Conservation (phyloP, 352 stramenopile genomes). For the Bremia lactucae region DNA sequence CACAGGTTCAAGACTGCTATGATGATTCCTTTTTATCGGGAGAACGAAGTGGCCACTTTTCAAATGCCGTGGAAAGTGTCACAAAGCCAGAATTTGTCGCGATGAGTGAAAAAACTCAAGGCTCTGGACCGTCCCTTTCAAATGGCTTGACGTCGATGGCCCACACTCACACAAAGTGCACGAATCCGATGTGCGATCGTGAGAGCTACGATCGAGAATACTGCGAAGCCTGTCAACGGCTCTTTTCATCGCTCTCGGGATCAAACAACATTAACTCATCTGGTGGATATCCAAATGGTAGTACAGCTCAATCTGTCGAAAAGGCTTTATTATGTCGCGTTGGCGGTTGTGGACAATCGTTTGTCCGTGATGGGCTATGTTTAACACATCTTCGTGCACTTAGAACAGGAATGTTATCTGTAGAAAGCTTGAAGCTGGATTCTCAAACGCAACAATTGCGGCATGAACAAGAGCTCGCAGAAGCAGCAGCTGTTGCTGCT, state of each 20-base stretch:
- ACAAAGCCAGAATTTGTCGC: conserved; percentile 18
- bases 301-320: conserved; percentile 6
- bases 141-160: conserved; percentile 2
- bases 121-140: conserved; percentile 4
- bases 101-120: conserved; percentile 14
- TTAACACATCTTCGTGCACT: conserved; percentile 38
- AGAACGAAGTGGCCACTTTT: conserved; percentile 1
- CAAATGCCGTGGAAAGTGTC: conserved; percentile 15
- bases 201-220: conserved; percentile 46
- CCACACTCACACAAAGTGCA: conserved; percentile 23
- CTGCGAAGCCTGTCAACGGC: conserved; percentile 46
- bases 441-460: conserved; percentile 23
- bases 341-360: conserved; percentile 20
- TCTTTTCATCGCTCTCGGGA: conserved; percentile 45
- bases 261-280: conserved; percentile 20
- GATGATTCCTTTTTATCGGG: conserved; percentile 7
- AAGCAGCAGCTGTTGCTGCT: conserved; percentile 11
- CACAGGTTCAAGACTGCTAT: conserved; percentile 5
- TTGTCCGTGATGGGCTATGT: conserved; percentile 31
- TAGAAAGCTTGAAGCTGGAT: conserved; percentile 46
- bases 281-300: conserved; percentile 9
- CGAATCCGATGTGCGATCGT: conserved; percentile 45
- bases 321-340: conserved; percentile 29
- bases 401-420: conserved; percentile 35
- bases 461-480: conserved; percentile 12